Base-by-base conservation (phyloP, 23 red algal species). In the Cyanidiococcus yangmingshanensis region DNA sequence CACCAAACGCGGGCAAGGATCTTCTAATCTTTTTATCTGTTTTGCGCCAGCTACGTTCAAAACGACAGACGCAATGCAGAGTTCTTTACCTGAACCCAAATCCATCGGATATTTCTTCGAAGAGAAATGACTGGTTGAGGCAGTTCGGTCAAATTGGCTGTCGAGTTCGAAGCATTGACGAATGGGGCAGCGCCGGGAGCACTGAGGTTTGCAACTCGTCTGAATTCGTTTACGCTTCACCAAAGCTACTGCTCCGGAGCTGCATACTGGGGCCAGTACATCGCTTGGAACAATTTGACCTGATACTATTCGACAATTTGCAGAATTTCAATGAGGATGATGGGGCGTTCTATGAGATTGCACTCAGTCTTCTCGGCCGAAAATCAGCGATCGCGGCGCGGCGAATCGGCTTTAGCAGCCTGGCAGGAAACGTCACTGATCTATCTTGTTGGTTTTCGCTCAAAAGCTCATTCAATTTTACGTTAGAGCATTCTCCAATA, bases 231-330 rank as follows among this genome's bases (percentile, higher is more conserved):
- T 32, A 27, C 45, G 45, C 21, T 7, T 15, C 45, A 21, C 45
- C 45, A 7, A 54, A 54, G 45, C 45, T 15, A 21, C 45, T 54
- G 45, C 45, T 54, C 45, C 12, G 21, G 12, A 15, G 45, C 12
- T 21, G 7, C 45, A 7, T 54, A 7, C 12, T 15, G 7, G 21
- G 21, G 21, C 7, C 45, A 54, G 45, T 15, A 21, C 21, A 7
- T 15, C 12, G 12, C 12, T 15, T 54, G 7, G 45, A 7, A 21
- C 21, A 15, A 7, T 54, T 54, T 54, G 45, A 54, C 86, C 21
- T 35, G 15, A 29, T 91, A 67, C 58, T 97, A 29, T 39, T 97
- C 34, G 88, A 91, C 67, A 88, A 87, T 25, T 83, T 86, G 12
- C 93, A 97, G 15, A 71, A 88, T 26, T 57, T 97, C 0, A 83